Percentiles rank a stretch among this genome's conserved stretches.
These are phyloP conservation scores for Ophiostoma fasciatum DNA, from an alignment of 2,329 filamentous ascomycete species.

Conservation along the genomic window DNA sequence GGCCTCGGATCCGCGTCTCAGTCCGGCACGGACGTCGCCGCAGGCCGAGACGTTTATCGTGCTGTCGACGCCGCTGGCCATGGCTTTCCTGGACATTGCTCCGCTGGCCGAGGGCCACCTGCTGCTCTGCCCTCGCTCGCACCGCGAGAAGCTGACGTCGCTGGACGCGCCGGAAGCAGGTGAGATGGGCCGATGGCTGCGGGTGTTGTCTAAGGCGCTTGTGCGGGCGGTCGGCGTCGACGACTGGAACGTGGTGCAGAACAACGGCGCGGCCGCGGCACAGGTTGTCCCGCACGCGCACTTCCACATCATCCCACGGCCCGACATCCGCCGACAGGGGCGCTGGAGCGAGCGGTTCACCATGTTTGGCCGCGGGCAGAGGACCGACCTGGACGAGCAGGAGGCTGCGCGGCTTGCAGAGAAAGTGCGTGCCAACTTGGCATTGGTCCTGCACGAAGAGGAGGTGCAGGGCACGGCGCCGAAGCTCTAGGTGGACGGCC, in stretches of 20 bases:
- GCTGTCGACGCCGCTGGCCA: constrained; percentile 58
- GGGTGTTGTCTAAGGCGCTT: constrained; percentile 58
- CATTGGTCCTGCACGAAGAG: constrained; percentile 12
- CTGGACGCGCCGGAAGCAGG: constrained; percentile 46
- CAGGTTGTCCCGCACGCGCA: constrained; percentile 91
- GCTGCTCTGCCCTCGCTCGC: constrained; percentile 62
- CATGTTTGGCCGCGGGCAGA: constrained; percentile 64
- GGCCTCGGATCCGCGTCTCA: constrained; percentile 20
- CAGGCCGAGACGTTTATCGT: constrained; percentile 47
- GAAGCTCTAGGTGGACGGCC: background rate
- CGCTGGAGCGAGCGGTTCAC: constrained; percentile 52
- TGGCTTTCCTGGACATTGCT: constrained; percentile 90
- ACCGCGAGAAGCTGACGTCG: constrained; percentile 66
- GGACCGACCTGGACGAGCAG: constrained; percentile 63
- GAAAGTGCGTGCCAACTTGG: constrained; percentile 8
- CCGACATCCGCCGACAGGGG: constrained; percentile 44
- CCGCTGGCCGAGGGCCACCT: constrained; percentile 75
- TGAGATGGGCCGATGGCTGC: constrained; percentile 53
- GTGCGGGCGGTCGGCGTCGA: constrained; percentile 51
- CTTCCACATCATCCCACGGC: constrained; percentile 84
- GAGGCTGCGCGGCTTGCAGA: constrained; percentile 47
- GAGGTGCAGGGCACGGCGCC: constrained; percentile 9
- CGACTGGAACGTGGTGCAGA: constrained; percentile 96
- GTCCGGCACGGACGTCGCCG: constrained; percentile 22
- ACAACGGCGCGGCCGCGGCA: constrained; percentile 78